Base-by-base conservation (phyloP, 805 yeast genomes). In the Maudiozyma barnettii region DNA sequence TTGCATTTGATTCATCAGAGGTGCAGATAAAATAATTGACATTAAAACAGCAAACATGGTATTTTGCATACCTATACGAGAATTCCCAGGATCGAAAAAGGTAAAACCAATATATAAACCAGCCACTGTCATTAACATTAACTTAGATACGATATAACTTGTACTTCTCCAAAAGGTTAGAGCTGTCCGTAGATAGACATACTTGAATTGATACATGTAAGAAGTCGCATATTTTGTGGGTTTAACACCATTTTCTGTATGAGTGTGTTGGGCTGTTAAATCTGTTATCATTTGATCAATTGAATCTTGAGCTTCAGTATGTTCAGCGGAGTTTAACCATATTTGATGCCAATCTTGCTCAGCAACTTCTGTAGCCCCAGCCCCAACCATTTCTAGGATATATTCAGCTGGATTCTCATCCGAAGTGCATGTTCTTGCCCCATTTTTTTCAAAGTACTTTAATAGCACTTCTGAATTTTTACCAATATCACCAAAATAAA, bases 321-420 rank as follows among this genome's bases (percentile, higher is more conserved):
- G 69, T 53, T 74, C 75, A 7, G 54, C 45, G 5, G 78, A 74
- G 44, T 64, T 64, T 49, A 57, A 61, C 79, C 90, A 82, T 3
- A 73, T 70, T 18, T 76, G 72, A 57, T 68, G 66, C 78, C 82
- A 83, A 30, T 82, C 77, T 26, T 67, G 70, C 13, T 67, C 57
- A 9, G 71, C 74, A 35, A 64, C 55, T 1, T 84, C 79, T 16
- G 84, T 80, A 2, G 88, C 84, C 54, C 85, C 88, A 20, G 88
- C 87, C 31, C 88, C 88, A 61, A 83, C 78, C 16, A 75, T 77
- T 48, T 79, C 82, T 49, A 81, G 62, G 63, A 81, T 77, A 68
- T 80, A 81, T 60, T 81, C 87, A 7, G 86, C 87, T 2, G 87
- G 86, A 53, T 81, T 81, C 46, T 78, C 85, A 10, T 58, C 61